A percentile compares a stretch with the other conserved stretches of the same genome.
Conservation (phyloP, 106 monocot species). For the Hemerocallis citrina region DNA sequence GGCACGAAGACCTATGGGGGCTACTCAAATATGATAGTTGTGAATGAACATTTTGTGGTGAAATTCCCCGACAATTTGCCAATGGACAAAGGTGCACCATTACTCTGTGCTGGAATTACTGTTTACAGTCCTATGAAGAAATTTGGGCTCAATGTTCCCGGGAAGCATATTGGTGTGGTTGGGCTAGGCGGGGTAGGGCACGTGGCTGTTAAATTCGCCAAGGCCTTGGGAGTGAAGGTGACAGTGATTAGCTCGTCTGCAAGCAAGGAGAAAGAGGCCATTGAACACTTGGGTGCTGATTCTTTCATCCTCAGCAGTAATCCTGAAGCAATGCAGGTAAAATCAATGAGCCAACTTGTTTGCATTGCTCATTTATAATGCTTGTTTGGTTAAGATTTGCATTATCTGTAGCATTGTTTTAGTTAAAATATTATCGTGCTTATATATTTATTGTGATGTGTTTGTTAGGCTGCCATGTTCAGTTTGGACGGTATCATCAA, state of each 20-base stretch:
- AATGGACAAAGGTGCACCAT: constrained; percentile 57
- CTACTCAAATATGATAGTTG: constrained; percentile 50
- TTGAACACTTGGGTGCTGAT: constrained; percentile 49
- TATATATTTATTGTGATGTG: too few species aligned
- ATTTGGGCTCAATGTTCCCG: constrained; percentile 34
- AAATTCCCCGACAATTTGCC: constrained; percentile 48
- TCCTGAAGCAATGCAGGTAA: constrained; percentile 4
- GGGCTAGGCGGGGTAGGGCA: constrained; percentile 81
- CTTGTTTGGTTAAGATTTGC: too few species aligned
- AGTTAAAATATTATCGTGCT: too few species aligned
- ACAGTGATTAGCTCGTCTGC: constrained; percentile 66
- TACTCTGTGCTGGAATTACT: constrained; percentile 73
- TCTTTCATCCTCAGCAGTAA: not conserved
- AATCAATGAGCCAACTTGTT: too few species aligned
- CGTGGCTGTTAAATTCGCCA: constrained; percentile 71
- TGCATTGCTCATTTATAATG: too few species aligned
- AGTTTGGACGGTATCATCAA: too few species aligned
- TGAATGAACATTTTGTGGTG: constrained; percentile 44
- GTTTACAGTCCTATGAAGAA: constrained; percentile 73
- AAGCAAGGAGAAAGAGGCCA: constrained; percentile 49
- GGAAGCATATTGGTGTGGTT: constrained; percentile 63
- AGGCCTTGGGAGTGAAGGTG: constrained; percentile 74
- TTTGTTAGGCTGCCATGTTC: too few species aligned
- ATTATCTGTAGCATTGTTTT: too few species aligned
- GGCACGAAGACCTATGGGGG: constrained; percentile 52